Percentiles rank a stretch among this genome's conserved stretches.
Evolutionary conservation across 169 alveolate species (phyloP).

Genomic region (Plasmodium malariae): DNA sequence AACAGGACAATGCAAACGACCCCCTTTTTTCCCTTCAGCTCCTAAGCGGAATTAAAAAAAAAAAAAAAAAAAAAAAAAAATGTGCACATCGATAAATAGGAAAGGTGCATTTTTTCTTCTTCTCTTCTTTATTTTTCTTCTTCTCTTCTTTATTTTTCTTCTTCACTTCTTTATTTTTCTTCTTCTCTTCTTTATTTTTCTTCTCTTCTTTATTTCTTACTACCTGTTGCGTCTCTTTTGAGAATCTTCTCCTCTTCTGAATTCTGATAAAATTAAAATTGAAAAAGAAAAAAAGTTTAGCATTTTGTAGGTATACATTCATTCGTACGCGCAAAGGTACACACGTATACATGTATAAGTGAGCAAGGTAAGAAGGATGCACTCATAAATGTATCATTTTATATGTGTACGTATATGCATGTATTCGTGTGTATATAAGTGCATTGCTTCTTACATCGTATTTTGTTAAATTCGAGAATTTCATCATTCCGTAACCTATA

Average conservation of each 20-base stretch:
- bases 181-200: conserved; percentile 11
- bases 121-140: conserved; percentile 14
- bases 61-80: background rate
- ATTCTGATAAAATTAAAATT: background rate
- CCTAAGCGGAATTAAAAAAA: background rate
- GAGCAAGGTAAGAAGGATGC: too few relatives aligned
- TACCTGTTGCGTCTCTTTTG: conserved; percentile 8
- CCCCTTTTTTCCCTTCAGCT: background rate
- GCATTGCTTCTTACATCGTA: conserved; percentile 2
- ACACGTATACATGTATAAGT: background rate
- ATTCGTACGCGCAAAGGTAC: background rate
- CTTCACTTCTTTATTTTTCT: background rate
- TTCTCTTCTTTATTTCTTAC: too few relatives aligned
- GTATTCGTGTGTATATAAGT: background rate
- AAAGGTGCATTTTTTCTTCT: too few relatives aligned
- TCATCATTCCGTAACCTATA: conserved; percentile 26
- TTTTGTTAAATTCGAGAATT: conserved; percentile 7
- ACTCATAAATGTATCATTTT: background rate
- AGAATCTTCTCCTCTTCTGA: background rate
- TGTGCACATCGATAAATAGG: background rate
- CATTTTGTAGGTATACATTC: background rate
- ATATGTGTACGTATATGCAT: background rate
- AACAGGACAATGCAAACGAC: conserved; percentile 3
- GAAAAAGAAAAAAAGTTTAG: conserved; percentile 1
- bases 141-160: too few relatives aligned